Percentiles rank a stretch among this genome's conserved stretches.
phyloP scores from a whole-genome alignment of 495 filamentous ascomycete genomes.

The Xanthoparmelia taractica region DNA sequence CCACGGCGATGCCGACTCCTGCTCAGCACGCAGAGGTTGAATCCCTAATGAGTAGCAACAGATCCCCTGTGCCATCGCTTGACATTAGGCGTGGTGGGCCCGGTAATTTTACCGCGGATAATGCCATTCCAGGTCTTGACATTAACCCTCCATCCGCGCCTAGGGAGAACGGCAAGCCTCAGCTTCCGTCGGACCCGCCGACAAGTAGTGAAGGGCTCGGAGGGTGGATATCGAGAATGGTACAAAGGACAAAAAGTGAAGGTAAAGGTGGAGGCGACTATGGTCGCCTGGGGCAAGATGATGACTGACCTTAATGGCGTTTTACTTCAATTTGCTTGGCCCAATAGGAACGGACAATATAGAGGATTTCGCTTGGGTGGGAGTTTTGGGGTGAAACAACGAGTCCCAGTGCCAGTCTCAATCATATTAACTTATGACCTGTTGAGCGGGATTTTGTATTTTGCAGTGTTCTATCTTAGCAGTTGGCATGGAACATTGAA shows the following conservation, averaged over 20 bases:
- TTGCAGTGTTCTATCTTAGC: slow-evolving; percentile 2
- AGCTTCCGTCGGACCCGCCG: slow-evolving; percentile 29
- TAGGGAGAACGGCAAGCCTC: slow-evolving; percentile 42
- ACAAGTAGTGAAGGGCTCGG: slow-evolving; percentile 48
- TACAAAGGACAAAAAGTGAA: slow-evolving; percentile 46
- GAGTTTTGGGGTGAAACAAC: slow-evolving; percentile 15
- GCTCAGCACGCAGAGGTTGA: slow-evolving; percentile 63
- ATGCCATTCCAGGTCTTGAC: slow-evolving; percentile 62
- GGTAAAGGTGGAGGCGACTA: slow-evolving; percentile 49
- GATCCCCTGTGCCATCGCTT: slow-evolving; percentile 71
- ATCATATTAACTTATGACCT: slow-evolving; percentile 5
- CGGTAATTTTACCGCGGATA: slow-evolving; percentile 45
- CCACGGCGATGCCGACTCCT: slow-evolving; percentile 66
- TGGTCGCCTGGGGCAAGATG: slow-evolving; percentile 57
- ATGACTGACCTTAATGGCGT: slow-evolving; percentile 36
- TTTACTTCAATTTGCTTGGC: slow-evolving; percentile 26
- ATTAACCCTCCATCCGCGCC: slow-evolving; percentile 58
- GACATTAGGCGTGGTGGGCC: slow-evolving; percentile 54
- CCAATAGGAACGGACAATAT: slow-evolving; percentile 16
- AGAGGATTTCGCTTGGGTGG: slow-evolving; percentile 12
- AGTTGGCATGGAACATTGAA: background rate
- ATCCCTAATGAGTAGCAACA: slow-evolving; percentile 57
- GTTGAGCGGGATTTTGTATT: slow-evolving; percentile 8
- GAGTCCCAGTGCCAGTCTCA: slow-evolving; percentile 15
- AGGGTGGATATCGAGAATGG: slow-evolving; percentile 63